Base-by-base conservation (phyloP, 176 grass and related monocot species). In the Triticum turgidum region DNA sequence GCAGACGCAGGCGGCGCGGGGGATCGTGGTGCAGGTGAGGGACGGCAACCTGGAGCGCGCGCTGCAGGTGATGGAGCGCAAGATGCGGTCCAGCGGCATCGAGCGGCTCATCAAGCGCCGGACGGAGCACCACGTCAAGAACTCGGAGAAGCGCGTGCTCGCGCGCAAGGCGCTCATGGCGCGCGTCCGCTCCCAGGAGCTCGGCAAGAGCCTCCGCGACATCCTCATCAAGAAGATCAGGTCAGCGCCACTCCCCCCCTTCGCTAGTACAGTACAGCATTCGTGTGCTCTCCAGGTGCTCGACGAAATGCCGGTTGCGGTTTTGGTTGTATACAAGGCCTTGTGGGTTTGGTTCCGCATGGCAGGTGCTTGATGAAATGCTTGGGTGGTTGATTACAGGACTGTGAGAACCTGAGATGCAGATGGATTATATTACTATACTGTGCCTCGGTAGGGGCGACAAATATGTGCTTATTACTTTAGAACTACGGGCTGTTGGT, bases 211-310 rank as follows among this genome's bases (percentile, higher is more conserved):
- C 88, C 97, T 98, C 79, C 92, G 90, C 35, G 73, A 93, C 42
- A 91, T 94, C 81, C 89, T 99, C 80, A 69, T 94, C 72, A 99
- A 94, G 83, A 99, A 96, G 90, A 96, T 99, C 84, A 96, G 97
- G 94, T 99, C 42, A 12, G 91, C 42, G 27, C 67, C 34, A 1
- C 42, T 42, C 11, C 44, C 11, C 3, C 56, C 29, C 25, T 70
- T 30, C 75, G 77, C 51, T 18, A 18, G 51, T 6, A 54, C 5
- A 69, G 7, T 30, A 29, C 25, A 15, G 1, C 38, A 32, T 64
- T 29, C 29, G 3, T 87, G n/a, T 82, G 25, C 41, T 61, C 77
- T 69, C 61, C 29, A 76, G 11, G 11, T 76, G 81, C 47, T 91
- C 47, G 80, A 84, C 61, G 76, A 69, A 87, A 91, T 87, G 85